Evolutionary conservation across 2,329 filamentous ascomycete species (phyloP), one percentile per base, ranked within the genome.

Genomic region (Aspergillus latus): DNA sequence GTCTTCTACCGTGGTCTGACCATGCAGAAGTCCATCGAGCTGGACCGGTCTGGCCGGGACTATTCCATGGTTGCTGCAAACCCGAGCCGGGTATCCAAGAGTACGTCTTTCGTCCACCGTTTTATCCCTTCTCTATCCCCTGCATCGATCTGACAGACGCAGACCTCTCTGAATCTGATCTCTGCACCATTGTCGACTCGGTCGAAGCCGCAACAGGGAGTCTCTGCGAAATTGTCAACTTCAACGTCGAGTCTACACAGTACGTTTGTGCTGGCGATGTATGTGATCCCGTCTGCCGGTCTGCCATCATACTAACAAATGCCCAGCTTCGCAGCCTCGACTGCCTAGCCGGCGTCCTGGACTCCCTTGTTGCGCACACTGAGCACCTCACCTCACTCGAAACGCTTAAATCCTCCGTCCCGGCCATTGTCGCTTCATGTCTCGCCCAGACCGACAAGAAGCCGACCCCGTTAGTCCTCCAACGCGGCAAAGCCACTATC

Each of bases 151-250:
- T 28, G 26, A 28, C 26, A 28, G 26, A 28, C 5, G 5, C 5
- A 28, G 26, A 91, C 0, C 99, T 99, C 84, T 96, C 95, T 78
- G 94, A 99, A 78, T 89, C 94, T 73, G 94, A 93, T 44, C 83
- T 99, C 62, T 92, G 96, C 72, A 97, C 96, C 71, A 92, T 97
- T 42, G 92, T 97, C 30, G 88, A 89, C 81, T 95, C 89, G 78
- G 91, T 97, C 67, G 83, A 90, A 0, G 90, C 95, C 72, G 87
- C 89, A 73, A 97, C 92, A 4, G 86, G 86, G 56, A 97, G 92
- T 91, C 82, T 97, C 42, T 78, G 97, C 59, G 93, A 97, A 77
- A 97, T 97, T 81, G 93, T 97, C 82, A 97, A 97, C 82, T 93
- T 92, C 73, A 86, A 86, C 71, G 82, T 86, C 57, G 80, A 82